Percentiles rank a stretch among this genome's conserved stretches.
phyloP scores from a whole-genome alignment of 495 filamentous ascomycete species.

The Lophiotrema nucula region DNA sequence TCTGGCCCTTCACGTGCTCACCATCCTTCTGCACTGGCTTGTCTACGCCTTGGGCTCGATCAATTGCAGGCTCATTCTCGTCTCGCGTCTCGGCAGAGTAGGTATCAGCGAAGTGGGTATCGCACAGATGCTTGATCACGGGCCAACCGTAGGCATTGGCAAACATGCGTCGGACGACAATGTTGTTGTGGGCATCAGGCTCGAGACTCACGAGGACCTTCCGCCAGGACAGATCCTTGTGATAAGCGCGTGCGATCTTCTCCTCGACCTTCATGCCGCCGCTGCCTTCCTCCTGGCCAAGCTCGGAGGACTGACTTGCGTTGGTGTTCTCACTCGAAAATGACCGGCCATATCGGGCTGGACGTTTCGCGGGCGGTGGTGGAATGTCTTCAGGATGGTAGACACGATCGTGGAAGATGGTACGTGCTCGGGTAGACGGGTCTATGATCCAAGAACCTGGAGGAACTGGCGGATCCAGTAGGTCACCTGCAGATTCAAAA shows the following conservation, averaged over 20 bases:
- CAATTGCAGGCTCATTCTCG: conserved; percentile 50
- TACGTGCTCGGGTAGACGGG: conserved; percentile 76
- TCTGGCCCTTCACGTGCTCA: conserved; percentile 60
- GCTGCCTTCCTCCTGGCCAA: conserved; percentile 35
- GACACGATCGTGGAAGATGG: conserved; percentile 95
- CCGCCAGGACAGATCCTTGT: conserved; percentile 84
- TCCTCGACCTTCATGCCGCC: conserved; percentile 84
- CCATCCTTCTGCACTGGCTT: conserved; percentile 43
- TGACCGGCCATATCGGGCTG: conserved; percentile 44
- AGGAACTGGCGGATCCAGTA: conserved; percentile 87
- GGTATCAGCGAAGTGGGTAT: conserved; percentile 82
- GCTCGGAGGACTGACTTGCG: conserved; percentile 25
- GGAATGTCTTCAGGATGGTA: conserved; percentile 94
- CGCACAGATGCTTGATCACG: conserved; percentile 87
- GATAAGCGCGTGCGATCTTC: conserved; percentile 95
- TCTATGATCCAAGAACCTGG: conserved; percentile 75
- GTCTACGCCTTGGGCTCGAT: conserved; percentile 50
- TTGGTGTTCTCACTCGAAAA: conserved; percentile 44
- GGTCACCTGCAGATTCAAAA: conserved; percentile 89
- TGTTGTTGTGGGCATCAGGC: conserved; percentile 98
- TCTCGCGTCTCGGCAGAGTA: conserved; percentile 60
- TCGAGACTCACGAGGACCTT: conserved; percentile 95
- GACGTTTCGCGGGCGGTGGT: conserved; percentile 62
- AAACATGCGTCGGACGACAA: conserved; percentile 92
- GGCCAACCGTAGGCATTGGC: conserved; percentile 98